A percentile compares a stretch with the other conserved stretches of the same genome.
These are phyloP conservation scores for Mallotus nudiflorus DNA, from an alignment of 345 rosid genomes.

Conservation along the genomic window DNA sequence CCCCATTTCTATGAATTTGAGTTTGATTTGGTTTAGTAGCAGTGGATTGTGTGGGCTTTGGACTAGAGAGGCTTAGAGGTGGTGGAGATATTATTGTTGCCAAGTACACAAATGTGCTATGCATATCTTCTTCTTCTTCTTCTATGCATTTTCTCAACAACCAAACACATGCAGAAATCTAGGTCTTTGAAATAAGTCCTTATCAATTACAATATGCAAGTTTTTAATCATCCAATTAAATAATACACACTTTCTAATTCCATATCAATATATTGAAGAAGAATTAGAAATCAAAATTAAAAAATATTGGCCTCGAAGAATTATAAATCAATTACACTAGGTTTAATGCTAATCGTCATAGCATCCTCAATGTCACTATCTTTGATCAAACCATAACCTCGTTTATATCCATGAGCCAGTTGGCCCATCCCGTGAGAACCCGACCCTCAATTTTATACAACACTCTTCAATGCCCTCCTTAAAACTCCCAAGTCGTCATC, in stretches of 20 bases:
- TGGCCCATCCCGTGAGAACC: slow-evolving; percentile 27
- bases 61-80: slow-evolving; percentile 18
- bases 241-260: not conserved
- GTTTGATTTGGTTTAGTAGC: slow-evolving; percentile 4
- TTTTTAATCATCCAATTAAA: not conserved
- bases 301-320: not conserved
- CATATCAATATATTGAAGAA: too few species aligned
- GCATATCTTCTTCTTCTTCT: slow-evolving; percentile 24
- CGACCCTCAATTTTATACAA: slow-evolving; percentile 38
- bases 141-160: not conserved
- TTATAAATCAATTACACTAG: too few species aligned
- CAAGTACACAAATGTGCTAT: slow-evolving; percentile 18
- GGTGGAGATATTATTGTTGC: slow-evolving; percentile 14
- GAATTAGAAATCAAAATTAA: not conserved
- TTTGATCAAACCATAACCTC: slow-evolving; percentile 22
- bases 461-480: slow-evolving; percentile 40
- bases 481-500: slow-evolving; percentile 31
- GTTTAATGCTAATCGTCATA: too few species aligned
- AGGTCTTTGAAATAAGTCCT: too few species aligned
- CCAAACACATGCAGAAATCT: not conserved
- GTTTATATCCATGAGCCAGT: slow-evolving; percentile 22
- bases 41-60: slow-evolving; percentile 20
- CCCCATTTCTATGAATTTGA: slow-evolving; percentile 11
- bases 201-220: too few species aligned
- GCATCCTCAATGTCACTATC: not conserved